Base-by-base conservation (phyloP, 2,329 filamentous ascomycete species). In the Apiospora arundinis region DNA sequence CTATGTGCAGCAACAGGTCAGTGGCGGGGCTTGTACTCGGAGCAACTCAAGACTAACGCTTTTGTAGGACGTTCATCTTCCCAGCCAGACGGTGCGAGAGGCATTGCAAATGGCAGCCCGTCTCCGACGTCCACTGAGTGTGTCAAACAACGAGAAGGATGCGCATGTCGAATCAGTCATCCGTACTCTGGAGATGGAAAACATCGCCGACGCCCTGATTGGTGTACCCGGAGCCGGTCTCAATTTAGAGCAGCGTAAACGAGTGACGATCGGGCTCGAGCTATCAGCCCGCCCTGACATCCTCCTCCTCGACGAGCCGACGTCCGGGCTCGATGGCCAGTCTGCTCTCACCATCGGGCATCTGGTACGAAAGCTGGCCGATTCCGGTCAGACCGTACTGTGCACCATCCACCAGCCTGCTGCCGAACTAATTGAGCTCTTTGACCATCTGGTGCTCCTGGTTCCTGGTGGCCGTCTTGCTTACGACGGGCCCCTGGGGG, bases 191-290 rank as follows among this genome's bases (percentile, higher is more conserved):
- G 56, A 63, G 56, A 63, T 63, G 56, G 56, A 63, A 28, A 28
- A 63, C 56, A 25, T 63, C 25, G 56, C 56, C 56, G 56, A 63
- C 6, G 56, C 56, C n/a, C 56, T 63, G 6, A 63, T 63, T 28
- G 56, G 56, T 16, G 56, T 63, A 28, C 56, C 56, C 56, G 37
- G 37, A 9, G 37, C 37, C 37, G 37, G 37, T 9, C 37, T 40
- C 37, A 40, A 40, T 40, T 9, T 40, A 93, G 91, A 93, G 79
- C 89, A 93, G 80, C 87, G 90, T 75, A 94, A 94, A 81, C 92
- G 93, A 75, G 88, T 96, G 18, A 96, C 94, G 0, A 96, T 97
- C 71, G 94, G 93, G 75, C 93, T 97, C 7, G 94, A 97, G 78
- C 86, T 97, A 11, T 93, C 93, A 9, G 93, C 94, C 32, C 95